Evolutionary conservation across 441 rosid species (phyloP).

Genomic region (Bocquillonia castaneifolia): DNA sequence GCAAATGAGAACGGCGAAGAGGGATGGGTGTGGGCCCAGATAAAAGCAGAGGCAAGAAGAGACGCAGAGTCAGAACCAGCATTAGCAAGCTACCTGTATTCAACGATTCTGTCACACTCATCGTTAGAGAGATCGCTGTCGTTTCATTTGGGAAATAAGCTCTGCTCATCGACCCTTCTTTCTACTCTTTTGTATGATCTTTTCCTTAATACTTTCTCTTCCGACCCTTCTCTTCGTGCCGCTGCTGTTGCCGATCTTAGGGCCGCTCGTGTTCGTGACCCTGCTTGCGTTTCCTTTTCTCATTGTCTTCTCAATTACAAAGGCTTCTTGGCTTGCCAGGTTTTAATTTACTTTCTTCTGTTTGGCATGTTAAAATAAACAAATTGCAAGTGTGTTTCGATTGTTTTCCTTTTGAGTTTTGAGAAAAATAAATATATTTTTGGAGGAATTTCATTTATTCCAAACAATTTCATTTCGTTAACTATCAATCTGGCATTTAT

Average conservation of each 20-base stretch:
- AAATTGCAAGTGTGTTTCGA: no score
- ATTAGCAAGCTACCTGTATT: conserved; percentile 80
- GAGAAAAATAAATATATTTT: no score
- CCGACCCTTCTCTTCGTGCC: conserved; percentile 61
- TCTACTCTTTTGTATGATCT: conserved; percentile 86
- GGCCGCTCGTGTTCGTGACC: conserved; percentile 78
- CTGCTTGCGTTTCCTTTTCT: conserved; percentile 92
- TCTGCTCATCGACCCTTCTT: conserved; percentile 88
- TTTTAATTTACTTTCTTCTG: conserved; percentile 6
- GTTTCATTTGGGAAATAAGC: conserved; percentile 89
- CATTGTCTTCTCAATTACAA: conserved; percentile 93
- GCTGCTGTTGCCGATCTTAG: conserved; percentile 90
- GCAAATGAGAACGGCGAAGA: conserved; percentile 36
- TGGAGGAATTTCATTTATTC: no score
- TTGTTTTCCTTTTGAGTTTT: no score
- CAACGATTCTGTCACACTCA: conserved; percentile 83
- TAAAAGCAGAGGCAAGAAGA: conserved; percentile 81
- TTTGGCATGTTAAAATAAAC: no score
- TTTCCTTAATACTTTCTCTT: conserved; percentile 70
- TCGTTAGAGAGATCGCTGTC: conserved; percentile 79
- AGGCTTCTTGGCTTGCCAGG: conserved; percentile 95
- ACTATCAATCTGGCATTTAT: no score
- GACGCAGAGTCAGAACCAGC: conserved; percentile 96
- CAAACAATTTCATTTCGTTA: no score
- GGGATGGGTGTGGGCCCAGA: conserved; percentile 66